Evolutionary conservation across 169 alveolate genomes (phyloP), one percentile per base, ranked within the genome.

Genomic region (Gregarina niphandrodes): DNA sequence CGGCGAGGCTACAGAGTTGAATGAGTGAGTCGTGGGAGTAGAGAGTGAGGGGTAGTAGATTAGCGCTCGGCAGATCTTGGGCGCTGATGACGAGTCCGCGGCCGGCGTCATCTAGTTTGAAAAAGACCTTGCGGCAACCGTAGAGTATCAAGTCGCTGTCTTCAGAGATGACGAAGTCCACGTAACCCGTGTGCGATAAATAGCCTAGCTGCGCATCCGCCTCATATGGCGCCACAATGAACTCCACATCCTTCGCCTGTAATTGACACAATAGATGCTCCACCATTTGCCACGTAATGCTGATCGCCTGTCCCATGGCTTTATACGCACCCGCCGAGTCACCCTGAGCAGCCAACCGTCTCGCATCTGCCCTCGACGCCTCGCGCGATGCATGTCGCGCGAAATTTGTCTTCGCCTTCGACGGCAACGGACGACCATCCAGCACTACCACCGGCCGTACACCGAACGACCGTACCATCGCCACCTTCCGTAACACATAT

Each of bases 201-300:
- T 68, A 69, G 17, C 73, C 76, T 31, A 76, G 63, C 52, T 76
- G 61, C n/a, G 80, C 80, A 61, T 76, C 87, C 3, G 87, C 87
- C 37, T 76, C 87, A 44, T 58, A 76, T 0, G 87, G 82, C n/a
- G 82, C 80, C 9, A 75, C 80, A 12, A 59, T 51, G 35, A 53
- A 67, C 50, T 67, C 68, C 4, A 67, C 38, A 13, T 51, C 26
- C 1, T 21, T 9, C 9, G 21, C 42, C 13, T 9, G 24, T 11
- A 38, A n/a, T 3, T 31, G 35, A 5, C 30, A 17, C 21, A 38
- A 12, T 0, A 38, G 7, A 11, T 16, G 36, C 36, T 29, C 36
- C 2, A 29, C 12, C 36, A 29, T 29, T 4, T 29, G 18, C 36
- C 7, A 11, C 18, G 36, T 5, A 29, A 29, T 29, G 7, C 13